Evolutionary conservation across 106 monocot genomes (phyloP).

Genomic region (Dendrobium officinale): DNA sequence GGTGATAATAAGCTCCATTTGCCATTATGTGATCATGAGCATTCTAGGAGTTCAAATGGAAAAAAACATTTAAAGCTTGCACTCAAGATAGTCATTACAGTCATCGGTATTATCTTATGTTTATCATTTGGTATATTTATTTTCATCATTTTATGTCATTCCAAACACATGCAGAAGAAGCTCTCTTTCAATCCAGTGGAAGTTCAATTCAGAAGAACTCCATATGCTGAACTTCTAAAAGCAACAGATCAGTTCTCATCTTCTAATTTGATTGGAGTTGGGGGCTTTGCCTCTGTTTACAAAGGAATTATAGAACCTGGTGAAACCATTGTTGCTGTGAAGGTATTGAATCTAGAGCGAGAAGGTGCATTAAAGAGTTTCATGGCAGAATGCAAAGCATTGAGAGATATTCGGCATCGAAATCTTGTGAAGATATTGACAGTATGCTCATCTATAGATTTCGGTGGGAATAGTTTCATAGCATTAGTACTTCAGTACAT

Average conservation of each 20-base stretch:
- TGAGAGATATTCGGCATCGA: constrained; percentile 7
- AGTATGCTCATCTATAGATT: constrained; percentile 6
- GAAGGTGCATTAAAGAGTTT: constrained; percentile 1
- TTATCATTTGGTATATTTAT: background rate
- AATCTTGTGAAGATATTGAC: constrained; percentile 14
- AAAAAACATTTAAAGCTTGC: too few relatives aligned
- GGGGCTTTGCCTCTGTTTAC: constrained; percentile 3
- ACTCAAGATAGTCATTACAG: too few relatives aligned
- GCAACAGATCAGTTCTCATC: constrained; percentile 21
- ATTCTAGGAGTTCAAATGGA: too few relatives aligned
- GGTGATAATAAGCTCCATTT: too few relatives aligned
- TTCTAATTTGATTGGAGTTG: constrained; percentile 11
- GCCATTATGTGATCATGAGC: too few relatives aligned
- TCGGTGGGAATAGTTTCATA: constrained; percentile 2
- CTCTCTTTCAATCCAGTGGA: background rate
- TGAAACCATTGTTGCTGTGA: constrained; percentile 7
- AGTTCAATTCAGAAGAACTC: constrained; percentile 6
- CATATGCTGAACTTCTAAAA: constrained; percentile 6
- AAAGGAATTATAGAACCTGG: constrained; percentile 15
- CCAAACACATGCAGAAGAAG: background rate
- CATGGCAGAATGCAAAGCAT: constrained; percentile 9
- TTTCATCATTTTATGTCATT: background rate
- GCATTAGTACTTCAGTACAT: constrained; percentile 8
- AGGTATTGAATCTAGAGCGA: constrained; percentile 11
- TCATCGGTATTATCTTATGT: too few relatives aligned